These are phyloP conservation scores for Hygrophorus pudorinus DNA, from an alignment of 768 basidiomycete genomes.

Conservation along the genomic window DNA sequence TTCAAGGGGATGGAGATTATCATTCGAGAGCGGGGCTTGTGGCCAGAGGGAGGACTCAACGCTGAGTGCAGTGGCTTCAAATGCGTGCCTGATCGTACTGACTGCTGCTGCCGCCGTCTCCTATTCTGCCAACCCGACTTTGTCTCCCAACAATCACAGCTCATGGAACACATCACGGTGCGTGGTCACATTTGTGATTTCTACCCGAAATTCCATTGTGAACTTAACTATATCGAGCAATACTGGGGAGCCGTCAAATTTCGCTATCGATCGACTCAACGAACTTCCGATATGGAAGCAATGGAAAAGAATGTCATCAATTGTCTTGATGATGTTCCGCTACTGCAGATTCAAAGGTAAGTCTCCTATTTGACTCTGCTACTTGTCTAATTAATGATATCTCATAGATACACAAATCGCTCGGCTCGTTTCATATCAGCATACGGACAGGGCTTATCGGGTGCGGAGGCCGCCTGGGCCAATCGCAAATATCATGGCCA, in stretches of 20 bases:
- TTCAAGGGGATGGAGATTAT: slow-evolving; percentile 6
- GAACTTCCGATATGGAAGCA: slow-evolving; percentile 20
- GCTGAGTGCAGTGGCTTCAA: slow-evolving; percentile 6
- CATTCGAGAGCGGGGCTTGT: slow-evolving; percentile 2
- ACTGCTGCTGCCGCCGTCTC: slow-evolving; percentile 19
- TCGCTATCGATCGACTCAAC: slow-evolving; percentile 18
- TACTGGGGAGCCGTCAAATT: too few relatives aligned
- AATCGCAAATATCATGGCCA: too few relatives aligned
- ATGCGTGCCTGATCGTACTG: slow-evolving; percentile 6
- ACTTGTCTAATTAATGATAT: neutral
- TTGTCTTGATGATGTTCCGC: slow-evolving; percentile 18
- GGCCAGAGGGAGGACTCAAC: neutral
- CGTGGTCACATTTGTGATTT: slow-evolving; percentile 13
- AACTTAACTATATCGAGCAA: too few relatives aligned
- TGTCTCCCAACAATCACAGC: slow-evolving; percentile 8
- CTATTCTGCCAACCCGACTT: slow-evolving; percentile 27
- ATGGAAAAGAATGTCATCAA: slow-evolving; percentile 21
- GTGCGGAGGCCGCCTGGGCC: too few relatives aligned
- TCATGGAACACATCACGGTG: slow-evolving; percentile 4
- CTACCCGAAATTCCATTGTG: too few relatives aligned
- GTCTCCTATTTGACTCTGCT: neutral
- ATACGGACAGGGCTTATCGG: too few relatives aligned
- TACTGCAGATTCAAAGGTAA: slow-evolving; percentile 15
- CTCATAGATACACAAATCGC: neutral
- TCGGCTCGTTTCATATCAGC: neutral